phyloP scores from a whole-genome alignment of 73 alveolate species.

The Symbiodinium natans region DNA sequence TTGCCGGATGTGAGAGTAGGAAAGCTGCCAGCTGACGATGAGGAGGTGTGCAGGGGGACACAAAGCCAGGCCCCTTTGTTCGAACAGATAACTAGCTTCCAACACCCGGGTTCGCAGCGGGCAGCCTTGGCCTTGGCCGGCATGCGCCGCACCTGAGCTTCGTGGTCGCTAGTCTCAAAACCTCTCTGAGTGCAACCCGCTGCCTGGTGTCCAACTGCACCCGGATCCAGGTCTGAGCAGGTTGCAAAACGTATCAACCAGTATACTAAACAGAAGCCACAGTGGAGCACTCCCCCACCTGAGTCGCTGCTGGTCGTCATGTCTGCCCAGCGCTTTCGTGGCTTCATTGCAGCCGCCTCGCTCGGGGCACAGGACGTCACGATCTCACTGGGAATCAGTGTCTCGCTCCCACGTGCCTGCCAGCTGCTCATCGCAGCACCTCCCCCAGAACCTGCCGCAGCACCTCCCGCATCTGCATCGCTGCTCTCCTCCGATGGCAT shows the following conservation, averaged over 20 bases:
- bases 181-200: background rate
- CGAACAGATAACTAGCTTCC: no score
- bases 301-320: constrained; percentile 90
- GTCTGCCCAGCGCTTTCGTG: constrained; percentile 90
- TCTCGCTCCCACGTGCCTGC: background rate
- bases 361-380: background rate
- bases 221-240: constrained; percentile 18
- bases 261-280: background rate
- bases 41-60: no score
- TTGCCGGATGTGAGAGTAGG: no score
- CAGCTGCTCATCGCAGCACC: constrained; percentile 57
- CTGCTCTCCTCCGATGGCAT: constrained; percentile 50
- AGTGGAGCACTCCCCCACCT: background rate
- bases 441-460: no score
- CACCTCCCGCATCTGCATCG: constrained; percentile 45
- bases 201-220: constrained; percentile 13
- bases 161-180: background rate
- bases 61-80: no score
- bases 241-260: no score
- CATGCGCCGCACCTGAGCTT: background rate
- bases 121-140: constrained; percentile 9
- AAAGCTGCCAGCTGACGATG: no score
- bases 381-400: background rate
- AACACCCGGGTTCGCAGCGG: no score
- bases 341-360: constrained; percentile 58